Evolutionary conservation across 1,284 basidiomycete species (phyloP).

Genomic region (Apiotrichum siamense): DNA sequence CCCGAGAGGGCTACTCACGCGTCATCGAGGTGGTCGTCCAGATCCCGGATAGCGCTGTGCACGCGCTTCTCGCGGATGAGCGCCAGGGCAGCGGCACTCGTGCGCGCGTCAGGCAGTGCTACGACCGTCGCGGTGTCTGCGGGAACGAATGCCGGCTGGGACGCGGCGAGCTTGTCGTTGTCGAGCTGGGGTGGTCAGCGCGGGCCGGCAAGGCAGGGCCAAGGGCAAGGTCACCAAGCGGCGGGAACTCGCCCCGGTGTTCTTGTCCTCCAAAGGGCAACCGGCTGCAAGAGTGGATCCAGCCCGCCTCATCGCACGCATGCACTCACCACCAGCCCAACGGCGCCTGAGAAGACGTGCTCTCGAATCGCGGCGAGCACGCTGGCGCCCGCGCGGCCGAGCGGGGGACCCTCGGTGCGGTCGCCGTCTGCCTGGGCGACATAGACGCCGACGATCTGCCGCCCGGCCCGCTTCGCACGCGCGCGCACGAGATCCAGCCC

Average conservation of each 20-base stretch:
- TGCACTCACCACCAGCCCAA: slow-evolving; percentile 33
- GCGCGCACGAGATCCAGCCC: slow-evolving; percentile 38
- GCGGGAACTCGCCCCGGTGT: not conserved
- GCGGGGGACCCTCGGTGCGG: slow-evolving; percentile 18
- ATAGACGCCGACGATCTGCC: slow-evolving; percentile 40
- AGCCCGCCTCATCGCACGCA: not conserved
- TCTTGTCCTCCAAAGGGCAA: not conserved
- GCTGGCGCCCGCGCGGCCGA: slow-evolving; percentile 19
- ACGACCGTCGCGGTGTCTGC: not conserved
- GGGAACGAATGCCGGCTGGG: slow-evolving; percentile 27
- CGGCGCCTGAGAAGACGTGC: slow-evolving; percentile 9
- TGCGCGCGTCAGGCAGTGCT: slow-evolving; percentile 6
- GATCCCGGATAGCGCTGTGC: slow-evolving; percentile 34
- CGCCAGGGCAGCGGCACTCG: slow-evolving; percentile 21
- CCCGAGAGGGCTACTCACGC: too few species aligned
- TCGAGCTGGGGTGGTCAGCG: slow-evolving; percentile 38
- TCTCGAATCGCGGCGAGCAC: slow-evolving; percentile 17
- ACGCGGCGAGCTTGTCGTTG: slow-evolving; percentile 30
- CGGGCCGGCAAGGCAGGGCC: too few species aligned
- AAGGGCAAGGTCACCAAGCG: too few species aligned
- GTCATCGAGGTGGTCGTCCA: slow-evolving; percentile 47
- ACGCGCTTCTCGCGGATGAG: slow-evolving; percentile 26
- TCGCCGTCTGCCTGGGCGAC: too few species aligned
- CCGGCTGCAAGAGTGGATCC: too few species aligned
- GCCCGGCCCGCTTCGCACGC: slow-evolving; percentile 13